Evolutionary conservation across 768 basidiomycete genomes (phyloP).

Genomic region (Dentipellis sp.): DNA sequence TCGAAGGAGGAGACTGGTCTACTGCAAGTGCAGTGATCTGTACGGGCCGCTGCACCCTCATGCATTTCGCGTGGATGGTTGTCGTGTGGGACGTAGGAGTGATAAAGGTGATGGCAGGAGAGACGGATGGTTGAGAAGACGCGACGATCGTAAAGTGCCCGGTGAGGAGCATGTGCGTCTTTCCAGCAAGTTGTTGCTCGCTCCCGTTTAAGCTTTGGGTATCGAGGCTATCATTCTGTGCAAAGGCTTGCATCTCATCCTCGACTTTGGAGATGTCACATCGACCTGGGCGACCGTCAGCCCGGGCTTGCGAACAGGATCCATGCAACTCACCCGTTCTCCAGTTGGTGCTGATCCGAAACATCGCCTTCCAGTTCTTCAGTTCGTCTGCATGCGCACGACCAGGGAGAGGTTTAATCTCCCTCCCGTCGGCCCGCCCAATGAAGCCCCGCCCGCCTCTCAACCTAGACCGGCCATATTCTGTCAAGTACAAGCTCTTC

Average conservation of each 20-base stretch:
- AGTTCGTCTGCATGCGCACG: constrained; percentile 28
- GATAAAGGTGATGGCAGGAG: constrained; percentile 48
- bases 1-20: constrained; percentile 60
- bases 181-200: constrained; percentile 5
- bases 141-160: constrained; percentile 9
- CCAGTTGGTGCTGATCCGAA: constrained; percentile 79
- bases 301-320: background rate
- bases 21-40: constrained; percentile 59
- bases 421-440: constrained; percentile 44
- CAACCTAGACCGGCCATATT: constrained; percentile 59
- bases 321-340: constrained; percentile 43
- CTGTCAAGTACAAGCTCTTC: constrained; percentile 53
- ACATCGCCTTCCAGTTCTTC: constrained; percentile 83
- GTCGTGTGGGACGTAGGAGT: constrained; percentile 25
- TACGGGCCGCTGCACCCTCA: constrained; percentile 19
- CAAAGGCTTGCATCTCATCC: constrained; percentile 1
- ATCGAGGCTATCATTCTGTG: background rate
- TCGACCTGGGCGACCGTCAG: constrained; percentile 38
- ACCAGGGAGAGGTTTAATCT: constrained; percentile 50
- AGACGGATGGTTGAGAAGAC: constrained; percentile 32
- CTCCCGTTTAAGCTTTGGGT: background rate
- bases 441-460: constrained; percentile 60
- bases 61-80: constrained; percentile 36
- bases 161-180: constrained; percentile 8
- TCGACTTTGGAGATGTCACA: constrained; percentile 25